Percentiles rank a stretch among this genome's conserved stretches.
Conservation (phyloP, 768 basidiomycete species). For the Mycena vulgaris region DNA sequence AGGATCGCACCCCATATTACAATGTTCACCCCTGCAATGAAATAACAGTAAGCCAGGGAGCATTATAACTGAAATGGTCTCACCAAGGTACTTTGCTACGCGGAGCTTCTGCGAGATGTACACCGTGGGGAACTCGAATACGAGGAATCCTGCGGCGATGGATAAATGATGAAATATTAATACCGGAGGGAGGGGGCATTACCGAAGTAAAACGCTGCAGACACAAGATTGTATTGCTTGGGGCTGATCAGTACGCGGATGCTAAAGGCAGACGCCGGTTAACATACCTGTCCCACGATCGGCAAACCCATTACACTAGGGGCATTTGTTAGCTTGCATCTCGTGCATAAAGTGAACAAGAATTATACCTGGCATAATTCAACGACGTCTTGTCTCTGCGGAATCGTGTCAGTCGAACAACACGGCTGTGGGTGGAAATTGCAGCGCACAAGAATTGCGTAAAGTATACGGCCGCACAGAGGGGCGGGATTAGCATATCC, state of each 20-base stretch:
- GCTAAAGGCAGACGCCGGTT: background rate
- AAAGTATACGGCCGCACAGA: constrained; percentile 78
- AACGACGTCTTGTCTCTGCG: constrained; percentile 77
- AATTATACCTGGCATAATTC: constrained; percentile 76
- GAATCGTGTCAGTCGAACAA: background rate
- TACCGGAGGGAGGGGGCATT: background rate
- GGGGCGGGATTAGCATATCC: constrained; percentile 68
- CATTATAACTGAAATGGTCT: constrained; percentile 11
- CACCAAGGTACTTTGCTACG: constrained; percentile 75
- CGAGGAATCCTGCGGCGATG: constrained; percentile 60
- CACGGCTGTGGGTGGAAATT: background rate
- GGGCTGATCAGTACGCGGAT: constrained; percentile 14
- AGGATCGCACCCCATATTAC: constrained; percentile 71
- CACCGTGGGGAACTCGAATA: constrained; percentile 77
- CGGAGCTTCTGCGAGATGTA: constrained; percentile 75
- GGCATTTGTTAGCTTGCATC: background rate
- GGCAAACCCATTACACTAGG: constrained; percentile 77
- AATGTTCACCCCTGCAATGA: constrained; percentile 65
- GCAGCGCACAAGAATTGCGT: constrained; percentile 73
- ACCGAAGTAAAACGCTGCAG: constrained; percentile 77
- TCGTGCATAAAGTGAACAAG: background rate
- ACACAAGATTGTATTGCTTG: constrained; percentile 76
- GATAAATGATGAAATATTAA: background rate
- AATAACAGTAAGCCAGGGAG: background rate
- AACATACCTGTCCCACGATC: constrained; percentile 69